Base-by-base conservation (phyloP, 2,329 filamentous ascomycete genomes). In the Xylaria polymorpha region DNA sequence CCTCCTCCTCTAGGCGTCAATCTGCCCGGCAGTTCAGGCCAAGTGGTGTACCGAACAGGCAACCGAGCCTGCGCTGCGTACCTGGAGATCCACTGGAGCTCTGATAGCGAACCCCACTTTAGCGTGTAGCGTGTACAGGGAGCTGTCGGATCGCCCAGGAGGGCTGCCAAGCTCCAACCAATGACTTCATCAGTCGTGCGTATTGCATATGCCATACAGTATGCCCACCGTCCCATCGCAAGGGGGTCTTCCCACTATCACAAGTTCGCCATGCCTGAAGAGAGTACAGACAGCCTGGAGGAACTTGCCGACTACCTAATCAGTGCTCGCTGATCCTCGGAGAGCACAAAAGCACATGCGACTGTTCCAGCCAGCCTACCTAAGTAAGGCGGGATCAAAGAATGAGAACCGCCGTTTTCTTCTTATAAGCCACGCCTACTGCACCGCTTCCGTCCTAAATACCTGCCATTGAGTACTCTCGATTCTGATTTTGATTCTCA, bases 131-230 rank as follows among this genome's bases (percentile, higher is more conserved):
- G 18, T 71, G 66, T 53, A 43, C 62, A 70, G 50, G 37, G 44
- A 20, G n/a, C 22, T 20, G 41, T 59, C 15, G 56, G 39, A 58
- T 43, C 55, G 37, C 55, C 53, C n/a, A 61, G 46, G 39, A 61
- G 43, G 18, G 46, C 56, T 46, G 58, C 46, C 46, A 44, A 39
- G 29, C 18, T 22, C 22, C 59, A 61, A 41, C 69, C 66, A 72
- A 71, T 72, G 69, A 71, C 71, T 72, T 72, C 71, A 72, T 72
- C 50, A 18, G 41, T 66, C 65, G 65, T 57, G 25, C 48, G 58
- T 35, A 60, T 67, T 67, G 64, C 64, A 64, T 70, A 61, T 65
- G n/a, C n/a, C n/a, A n/a, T n/a, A n/a, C n/a, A n/a, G n/a, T n/a
- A n/a, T n/a, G 57, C 35, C 60, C 61, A 65, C 56, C 48, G n/a